Evolutionary conservation across 306 rosid species (phyloP).

Genomic region (peach (Prunus persica)): DNA sequence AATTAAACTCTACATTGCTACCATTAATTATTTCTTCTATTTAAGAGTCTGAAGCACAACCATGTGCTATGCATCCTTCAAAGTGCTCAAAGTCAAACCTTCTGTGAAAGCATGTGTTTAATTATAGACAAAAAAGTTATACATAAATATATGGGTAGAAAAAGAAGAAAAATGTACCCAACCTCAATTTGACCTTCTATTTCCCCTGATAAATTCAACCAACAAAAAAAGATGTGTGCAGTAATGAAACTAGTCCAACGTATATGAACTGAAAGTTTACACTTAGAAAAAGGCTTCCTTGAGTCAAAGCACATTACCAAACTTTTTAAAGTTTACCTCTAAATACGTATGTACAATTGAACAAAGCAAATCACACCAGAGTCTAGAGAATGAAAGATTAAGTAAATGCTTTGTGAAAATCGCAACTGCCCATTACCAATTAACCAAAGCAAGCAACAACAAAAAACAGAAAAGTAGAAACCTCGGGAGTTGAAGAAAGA

Average conservation of each 20-base stretch:
- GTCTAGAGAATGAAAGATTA: background rate
- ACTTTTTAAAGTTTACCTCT: background rate
- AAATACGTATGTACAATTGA: background rate
- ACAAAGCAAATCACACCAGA: background rate
- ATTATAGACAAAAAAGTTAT: background rate
- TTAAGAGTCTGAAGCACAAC: background rate
- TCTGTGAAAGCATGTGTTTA: background rate
- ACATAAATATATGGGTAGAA: background rate
- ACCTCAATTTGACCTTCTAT: background rate
- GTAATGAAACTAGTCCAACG: background rate
- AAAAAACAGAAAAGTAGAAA: slow-evolving; percentile 7
- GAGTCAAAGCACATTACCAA: background rate
- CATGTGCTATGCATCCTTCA: background rate
- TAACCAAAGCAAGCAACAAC: background rate
- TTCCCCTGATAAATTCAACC: background rate
- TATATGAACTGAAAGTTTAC: background rate
- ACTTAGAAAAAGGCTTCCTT: background rate
- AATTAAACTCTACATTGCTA: background rate
- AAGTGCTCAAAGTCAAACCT: background rate
- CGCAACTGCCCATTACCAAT: background rate
- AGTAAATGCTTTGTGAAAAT: background rate
- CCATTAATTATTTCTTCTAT: background rate
- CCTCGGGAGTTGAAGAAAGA: slow-evolving; percentile 41
- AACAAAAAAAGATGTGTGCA: background rate
- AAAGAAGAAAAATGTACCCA: background rate